These are phyloP conservation scores for Larix sibirica DNA, from an alignment of 83 land plant species.

Conservation along the genomic window DNA sequence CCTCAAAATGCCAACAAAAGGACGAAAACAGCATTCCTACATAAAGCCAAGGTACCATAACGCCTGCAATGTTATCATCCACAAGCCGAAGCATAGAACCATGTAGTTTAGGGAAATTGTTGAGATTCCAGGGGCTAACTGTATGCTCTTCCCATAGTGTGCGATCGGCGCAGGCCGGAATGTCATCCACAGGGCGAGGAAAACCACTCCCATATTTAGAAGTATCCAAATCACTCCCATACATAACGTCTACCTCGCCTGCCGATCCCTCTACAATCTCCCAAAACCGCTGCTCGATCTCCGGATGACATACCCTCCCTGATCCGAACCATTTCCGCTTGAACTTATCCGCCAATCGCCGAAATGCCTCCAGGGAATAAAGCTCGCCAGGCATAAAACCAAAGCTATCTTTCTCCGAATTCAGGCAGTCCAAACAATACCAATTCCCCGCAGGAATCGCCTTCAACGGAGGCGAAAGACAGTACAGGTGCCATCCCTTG, in stretches of 20 bases:
- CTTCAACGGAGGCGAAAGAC: slow-evolving; percentile 88
- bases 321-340: slow-evolving; percentile 89
- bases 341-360: slow-evolving; percentile 64
- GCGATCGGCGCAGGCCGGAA: slow-evolving; percentile 50
- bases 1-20: slow-evolving; percentile 99
- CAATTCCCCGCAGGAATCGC: slow-evolving; percentile 82
- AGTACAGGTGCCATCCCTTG: slow-evolving; percentile 93
- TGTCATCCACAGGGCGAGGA: slow-evolving; percentile 61
- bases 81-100: slow-evolving; percentile 90
- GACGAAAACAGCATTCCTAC: slow-evolving; percentile 97
- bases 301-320: slow-evolving; percentile 24
- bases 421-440: slow-evolving; percentile 92
- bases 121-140: slow-evolving; percentile 91
- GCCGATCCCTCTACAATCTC: slow-evolving; percentile 85
- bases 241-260: slow-evolving; percentile 89
- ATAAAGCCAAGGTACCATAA: slow-evolving; percentile 99
- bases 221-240: slow-evolving; percentile 97
- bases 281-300: slow-evolving; percentile 90
- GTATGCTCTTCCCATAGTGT: slow-evolving; percentile 65
- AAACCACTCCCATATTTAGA: slow-evolving; percentile 92
- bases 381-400: slow-evolving; percentile 87
- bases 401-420: slow-evolving; percentile 85
- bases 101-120: slow-evolving; percentile 91
- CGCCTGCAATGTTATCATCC: slow-evolving; percentile 91
- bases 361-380: slow-evolving; percentile 65